Evolutionary conservation across 164 flowering plant genomes (phyloP).

Genomic region (Dillenia suffruticosa): DNA sequence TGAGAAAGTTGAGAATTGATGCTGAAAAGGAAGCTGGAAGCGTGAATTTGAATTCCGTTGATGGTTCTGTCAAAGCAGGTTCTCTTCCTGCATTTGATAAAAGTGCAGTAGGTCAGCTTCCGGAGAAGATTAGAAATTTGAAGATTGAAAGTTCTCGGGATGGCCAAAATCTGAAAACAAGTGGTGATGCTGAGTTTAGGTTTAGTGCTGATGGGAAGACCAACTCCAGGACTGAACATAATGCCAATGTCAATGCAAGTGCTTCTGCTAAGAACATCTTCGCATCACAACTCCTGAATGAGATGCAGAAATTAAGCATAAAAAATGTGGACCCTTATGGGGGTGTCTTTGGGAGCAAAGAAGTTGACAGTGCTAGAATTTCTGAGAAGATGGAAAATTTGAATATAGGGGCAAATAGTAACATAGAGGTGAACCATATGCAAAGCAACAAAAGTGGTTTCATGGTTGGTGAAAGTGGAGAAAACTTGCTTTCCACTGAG

Average conservation of each 20-base stretch:
- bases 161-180: conserved; percentile 6
- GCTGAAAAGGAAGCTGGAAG: conserved; percentile 5
- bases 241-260: conserved; percentile 5
- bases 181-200: conserved; percentile 2
- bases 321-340: conserved; percentile 13
- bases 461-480: conserved; percentile 17
- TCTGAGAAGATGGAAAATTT: conserved; percentile 23
- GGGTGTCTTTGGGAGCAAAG: conserved; percentile 6
- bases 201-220: conserved; percentile 5
- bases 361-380: conserved; percentile 8
- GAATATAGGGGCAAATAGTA: conserved; percentile 11
- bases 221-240: conserved; percentile 14
- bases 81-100: conserved; percentile 17
- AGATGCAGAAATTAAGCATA: conserved; percentile 31
- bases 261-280: conserved; percentile 7
- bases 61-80: conserved; percentile 2
- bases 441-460: conserved; percentile 1
- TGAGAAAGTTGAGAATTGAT: conserved; percentile 34
- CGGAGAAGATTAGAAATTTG: conserved; percentile 39
- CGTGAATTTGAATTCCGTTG: not conserved
- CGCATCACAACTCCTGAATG: conserved; percentile 18
- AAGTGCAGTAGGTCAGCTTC: conserved; percentile 17
- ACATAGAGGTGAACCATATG: not conserved
- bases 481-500: conserved; percentile 16
- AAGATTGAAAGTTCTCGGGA: conserved; percentile 20